A percentile compares a stretch with the other conserved stretches of the same genome.
Conservation (phyloP, 2,329 filamentous ascomycete species). For the Paraconiothyrium sp. region DNA sequence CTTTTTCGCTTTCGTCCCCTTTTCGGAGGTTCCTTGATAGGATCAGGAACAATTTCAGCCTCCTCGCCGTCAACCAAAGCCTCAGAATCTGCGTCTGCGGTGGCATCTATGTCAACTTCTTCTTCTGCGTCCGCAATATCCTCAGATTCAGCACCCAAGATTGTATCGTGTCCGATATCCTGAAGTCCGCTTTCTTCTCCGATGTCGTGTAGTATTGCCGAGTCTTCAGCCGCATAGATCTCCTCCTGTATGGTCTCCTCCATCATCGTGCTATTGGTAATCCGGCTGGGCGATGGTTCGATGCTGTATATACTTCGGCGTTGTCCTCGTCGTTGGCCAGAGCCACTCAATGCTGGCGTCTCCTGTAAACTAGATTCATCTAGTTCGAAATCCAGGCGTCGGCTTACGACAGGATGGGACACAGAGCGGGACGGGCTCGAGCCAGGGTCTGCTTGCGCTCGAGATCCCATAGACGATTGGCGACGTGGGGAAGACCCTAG, state of each 20-base stretch:
- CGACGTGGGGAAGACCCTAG: slow-evolving; percentile 67
- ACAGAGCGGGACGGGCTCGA: slow-evolving; percentile 42
- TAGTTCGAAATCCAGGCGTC: slow-evolving; percentile 65
- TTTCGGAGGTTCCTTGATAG: slow-evolving; percentile 36
- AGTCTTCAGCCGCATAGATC: slow-evolving; percentile 37
- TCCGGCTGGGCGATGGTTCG: slow-evolving; percentile 41
- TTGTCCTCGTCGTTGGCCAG: slow-evolving; percentile 42
- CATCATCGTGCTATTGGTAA: slow-evolving; percentile 32
- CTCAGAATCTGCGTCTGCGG: slow-evolving; percentile 22
- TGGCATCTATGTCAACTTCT: slow-evolving; percentile 29
- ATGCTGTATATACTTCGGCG: slow-evolving; percentile 45
- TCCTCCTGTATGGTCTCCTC: slow-evolving; percentile 49
- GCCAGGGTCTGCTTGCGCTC: slow-evolving; percentile 57
- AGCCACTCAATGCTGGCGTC: slow-evolving; percentile 45
- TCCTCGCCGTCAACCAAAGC: slow-evolving; percentile 37
- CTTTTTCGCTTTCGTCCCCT: slow-evolving; percentile 44
- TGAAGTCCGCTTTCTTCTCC: slow-evolving; percentile 42
- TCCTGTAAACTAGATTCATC: slow-evolving; percentile 47
- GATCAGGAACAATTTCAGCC: slow-evolving; percentile 37
- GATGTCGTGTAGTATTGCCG: slow-evolving; percentile 28
- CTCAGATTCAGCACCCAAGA: slow-evolving; percentile 29
- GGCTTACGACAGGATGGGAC: slow-evolving; percentile 58
- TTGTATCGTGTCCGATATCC: slow-evolving; percentile 41
- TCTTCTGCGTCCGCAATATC: slow-evolving; percentile 21
- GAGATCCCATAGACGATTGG: slow-evolving; percentile 66